A percentile compares a stretch with the other conserved stretches of the same genome.
phyloP scores from a whole-genome alignment of 495 filamentous ascomycete species.

The Sordaria brevicollis region DNA sequence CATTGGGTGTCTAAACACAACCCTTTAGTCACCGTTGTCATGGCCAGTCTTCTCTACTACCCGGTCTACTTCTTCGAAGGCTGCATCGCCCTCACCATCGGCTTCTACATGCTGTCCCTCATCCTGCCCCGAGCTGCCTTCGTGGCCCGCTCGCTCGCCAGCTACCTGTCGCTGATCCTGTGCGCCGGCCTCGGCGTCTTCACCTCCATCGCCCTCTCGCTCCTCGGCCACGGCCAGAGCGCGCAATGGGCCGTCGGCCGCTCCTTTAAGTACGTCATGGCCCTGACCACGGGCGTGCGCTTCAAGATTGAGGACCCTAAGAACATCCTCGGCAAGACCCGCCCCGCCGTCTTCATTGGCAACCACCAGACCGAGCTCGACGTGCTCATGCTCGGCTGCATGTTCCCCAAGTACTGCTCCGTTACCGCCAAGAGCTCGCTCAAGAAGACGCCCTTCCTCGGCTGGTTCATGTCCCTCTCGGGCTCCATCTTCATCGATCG shows the following conservation, averaged over 20 bases:
- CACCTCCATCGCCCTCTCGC: constrained; percentile 59
- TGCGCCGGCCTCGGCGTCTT: constrained; percentile 71
- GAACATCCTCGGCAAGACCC: constrained; percentile 48
- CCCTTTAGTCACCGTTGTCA: background rate
- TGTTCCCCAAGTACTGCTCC: constrained; percentile 85
- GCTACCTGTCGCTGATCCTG: constrained; percentile 54
- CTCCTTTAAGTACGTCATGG: constrained; percentile 75
- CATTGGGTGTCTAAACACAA: background rate
- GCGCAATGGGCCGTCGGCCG: constrained; percentile 80
- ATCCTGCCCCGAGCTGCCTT: constrained; percentile 52
- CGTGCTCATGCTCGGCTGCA: constrained; percentile 73
- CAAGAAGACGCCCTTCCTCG: constrained; percentile 72
- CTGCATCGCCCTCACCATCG: constrained; percentile 47
- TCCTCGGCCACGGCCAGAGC: constrained; percentile 59
- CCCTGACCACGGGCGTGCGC: constrained; percentile 59
- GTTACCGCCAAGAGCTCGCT: constrained; percentile 89
- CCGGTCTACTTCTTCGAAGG: constrained; percentile 46
- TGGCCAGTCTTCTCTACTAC: constrained; percentile 26
- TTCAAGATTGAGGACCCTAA: constrained; percentile 66
- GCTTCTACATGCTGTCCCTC: constrained; percentile 44
- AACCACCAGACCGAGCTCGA: constrained; percentile 97
- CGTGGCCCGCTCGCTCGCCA: constrained; percentile 59
- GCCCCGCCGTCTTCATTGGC: constrained; percentile 82
- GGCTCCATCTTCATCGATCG: constrained; percentile 94
- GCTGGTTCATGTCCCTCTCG: constrained; percentile 91